A percentile compares a stretch with the other conserved stretches of the same genome.
These are phyloP conservation scores for Zancudomyces culisetae DNA, from an alignment of 371 early-diverging fungal genomes.

Conservation along the genomic window DNA sequence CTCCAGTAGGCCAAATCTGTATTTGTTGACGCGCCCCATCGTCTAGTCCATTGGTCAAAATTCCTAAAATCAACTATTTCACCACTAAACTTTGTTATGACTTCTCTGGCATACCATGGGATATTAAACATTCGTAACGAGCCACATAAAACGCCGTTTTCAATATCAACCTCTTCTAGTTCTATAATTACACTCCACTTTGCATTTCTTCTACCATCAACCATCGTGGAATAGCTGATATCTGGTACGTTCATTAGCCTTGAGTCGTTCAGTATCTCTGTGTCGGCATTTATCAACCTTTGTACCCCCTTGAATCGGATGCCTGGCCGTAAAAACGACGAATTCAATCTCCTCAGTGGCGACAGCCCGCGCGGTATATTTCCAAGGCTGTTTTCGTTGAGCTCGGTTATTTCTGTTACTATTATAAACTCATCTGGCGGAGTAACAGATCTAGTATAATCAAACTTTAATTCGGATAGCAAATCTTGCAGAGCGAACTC, in stretches of 20 bases:
- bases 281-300: neutral
- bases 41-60: constrained; percentile 12
- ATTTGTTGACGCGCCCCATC: neutral
- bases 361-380: neutral
- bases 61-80: constrained; percentile 30
- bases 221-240: neutral
- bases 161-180: constrained; percentile 29
- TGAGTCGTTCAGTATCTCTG: neutral
- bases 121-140: constrained; percentile 35
- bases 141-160: constrained; percentile 25
- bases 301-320: neutral
- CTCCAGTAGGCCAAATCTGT: constrained; percentile 6
- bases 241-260: neutral
- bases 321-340: neutral
- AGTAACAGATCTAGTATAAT: too few species aligned
- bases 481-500: too few species aligned
- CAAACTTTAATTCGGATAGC: too few species aligned
- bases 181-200: constrained; percentile 16
- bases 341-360: neutral
- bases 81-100: neutral
- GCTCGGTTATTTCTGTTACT: neutral
- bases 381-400: neutral
- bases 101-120: constrained; percentile 13
- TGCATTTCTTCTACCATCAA: neutral
- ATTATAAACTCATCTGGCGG: too few species aligned